Conservation (phyloP, 2,329 filamentous ascomycete species). For the Fusarium irregulare region DNA sequence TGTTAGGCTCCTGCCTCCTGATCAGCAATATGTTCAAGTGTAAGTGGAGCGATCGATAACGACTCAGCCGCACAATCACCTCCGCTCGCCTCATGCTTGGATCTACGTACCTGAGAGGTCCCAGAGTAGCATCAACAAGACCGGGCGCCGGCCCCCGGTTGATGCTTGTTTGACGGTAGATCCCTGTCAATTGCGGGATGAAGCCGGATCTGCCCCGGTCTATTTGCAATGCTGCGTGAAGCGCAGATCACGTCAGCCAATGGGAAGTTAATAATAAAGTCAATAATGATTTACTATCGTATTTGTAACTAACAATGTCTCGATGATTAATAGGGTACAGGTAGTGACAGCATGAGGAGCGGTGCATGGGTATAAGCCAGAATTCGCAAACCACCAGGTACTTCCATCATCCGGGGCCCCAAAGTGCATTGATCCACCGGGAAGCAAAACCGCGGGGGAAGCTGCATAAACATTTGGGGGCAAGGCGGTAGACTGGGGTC, state of each 20-base stretch:
- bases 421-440: constrained; percentile 4
- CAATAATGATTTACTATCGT: not conserved
- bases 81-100: constrained; percentile 14
- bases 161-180: constrained; percentile 21
- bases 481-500: not conserved
- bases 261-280: no score
- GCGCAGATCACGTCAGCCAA: not conserved
- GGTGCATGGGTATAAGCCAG: constrained; percentile 29
- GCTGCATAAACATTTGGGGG: constrained; percentile 24
- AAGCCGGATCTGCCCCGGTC: constrained; percentile 21
- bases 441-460: constrained; percentile 25
- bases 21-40: constrained; percentile 19
- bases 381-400: constrained; percentile 13
- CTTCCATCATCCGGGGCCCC: constrained; percentile 32
- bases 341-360: constrained; percentile 10
- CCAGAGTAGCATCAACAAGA: constrained; percentile 13
- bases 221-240: not conserved
- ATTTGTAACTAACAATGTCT: not conserved
- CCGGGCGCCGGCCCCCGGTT: constrained; percentile 19
- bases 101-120: constrained; percentile 11
- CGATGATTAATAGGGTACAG: constrained; percentile 1
- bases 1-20: constrained; percentile 7
- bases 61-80: constrained; percentile 22
- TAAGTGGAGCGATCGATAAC: constrained; percentile 30
- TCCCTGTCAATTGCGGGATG: constrained; percentile 19